These are phyloP conservation scores for Ustilago trichophora DNA, from an alignment of 1,284 basidiomycete genomes.

Conservation along the genomic window DNA sequence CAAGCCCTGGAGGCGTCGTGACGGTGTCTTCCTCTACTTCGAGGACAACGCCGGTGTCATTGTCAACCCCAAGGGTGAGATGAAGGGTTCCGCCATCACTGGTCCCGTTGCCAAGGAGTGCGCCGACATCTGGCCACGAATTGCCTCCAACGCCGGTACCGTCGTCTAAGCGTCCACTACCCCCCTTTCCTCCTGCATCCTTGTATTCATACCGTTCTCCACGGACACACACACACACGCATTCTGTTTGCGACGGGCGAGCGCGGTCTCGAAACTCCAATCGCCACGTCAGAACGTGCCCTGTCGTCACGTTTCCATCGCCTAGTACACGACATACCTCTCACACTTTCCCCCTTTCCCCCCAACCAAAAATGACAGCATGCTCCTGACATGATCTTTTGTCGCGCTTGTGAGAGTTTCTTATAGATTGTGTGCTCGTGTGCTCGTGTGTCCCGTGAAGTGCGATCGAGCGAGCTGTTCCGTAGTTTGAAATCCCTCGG, in stretches of 20 bases:
- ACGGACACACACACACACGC: conserved; percentile 7
- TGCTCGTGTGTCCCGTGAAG: background rate
- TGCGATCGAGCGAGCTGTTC: background rate
- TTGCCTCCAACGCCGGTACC: conserved; percentile 92
- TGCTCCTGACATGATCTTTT: conserved; percentile 36
- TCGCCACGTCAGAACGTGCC: conserved; percentile 29
- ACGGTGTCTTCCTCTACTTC: conserved; percentile 99
- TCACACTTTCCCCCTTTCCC: conserved; percentile 1
- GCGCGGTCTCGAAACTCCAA: conserved; percentile 1
- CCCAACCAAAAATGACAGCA: conserved; percentile 46
- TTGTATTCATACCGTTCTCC: conserved; percentile 39
- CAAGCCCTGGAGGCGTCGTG: conserved; percentile 96
- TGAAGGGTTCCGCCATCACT: conserved; percentile 95
- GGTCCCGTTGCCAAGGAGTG: conserved; percentile 98
- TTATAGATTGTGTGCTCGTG: too few relatives aligned
- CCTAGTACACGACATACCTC: conserved; percentile 24
- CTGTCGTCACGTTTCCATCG: conserved; percentile 40
- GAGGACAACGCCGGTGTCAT: conserved; percentile 73
- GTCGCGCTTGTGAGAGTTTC: too few relatives aligned
- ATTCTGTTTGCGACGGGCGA: conserved; percentile 31
- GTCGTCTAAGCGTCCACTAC: conserved; percentile 75
- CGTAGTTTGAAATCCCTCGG: too few relatives aligned
- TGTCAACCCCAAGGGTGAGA: conserved; percentile 96
- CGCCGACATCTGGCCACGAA: conserved; percentile 99
- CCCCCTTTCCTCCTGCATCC: conserved; percentile 12